These are phyloP conservation scores for Rhodotorula sphaerocarpa DNA, from an alignment of 768 basidiomycete species.

Conservation along the genomic window DNA sequence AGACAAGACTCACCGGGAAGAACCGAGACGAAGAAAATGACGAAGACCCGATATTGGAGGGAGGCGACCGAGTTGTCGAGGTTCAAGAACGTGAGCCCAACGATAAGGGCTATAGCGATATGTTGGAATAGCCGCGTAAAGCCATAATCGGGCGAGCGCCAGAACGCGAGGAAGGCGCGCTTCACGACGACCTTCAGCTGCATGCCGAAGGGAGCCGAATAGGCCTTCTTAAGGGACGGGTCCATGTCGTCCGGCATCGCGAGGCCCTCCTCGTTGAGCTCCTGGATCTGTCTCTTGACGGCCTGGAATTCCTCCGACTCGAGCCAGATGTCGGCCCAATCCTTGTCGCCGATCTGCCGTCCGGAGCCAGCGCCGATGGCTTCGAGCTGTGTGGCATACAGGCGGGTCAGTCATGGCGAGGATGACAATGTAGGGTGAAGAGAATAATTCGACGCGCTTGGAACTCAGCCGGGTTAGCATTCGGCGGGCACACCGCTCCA, in stretches of 20 bases:
- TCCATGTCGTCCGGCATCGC: conserved; percentile 47
- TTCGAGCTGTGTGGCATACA: conserved; percentile 49
- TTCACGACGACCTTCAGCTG: conserved; percentile 62
- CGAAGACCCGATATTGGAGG: conserved; percentile 50
- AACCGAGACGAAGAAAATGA: conserved; percentile 47
- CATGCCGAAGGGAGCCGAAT: conserved; percentile 66
- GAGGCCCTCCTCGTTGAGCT: conserved; percentile 49
- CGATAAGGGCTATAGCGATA: conserved; percentile 46
- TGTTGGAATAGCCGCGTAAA: conserved; percentile 74
- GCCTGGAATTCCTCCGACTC: conserved; percentile 51
- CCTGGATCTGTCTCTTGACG: conserved; percentile 52
- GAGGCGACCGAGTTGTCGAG: conserved; percentile 56
- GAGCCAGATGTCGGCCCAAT: conserved; percentile 60
- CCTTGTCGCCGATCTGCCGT: conserved; percentile 48
- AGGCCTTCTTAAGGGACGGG: conserved; percentile 42
- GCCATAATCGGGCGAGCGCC: conserved; percentile 77
- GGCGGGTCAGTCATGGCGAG: neutral
- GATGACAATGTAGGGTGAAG: neutral
- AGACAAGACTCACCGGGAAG: conserved; percentile 48
- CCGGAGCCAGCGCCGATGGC: conserved; percentile 77
- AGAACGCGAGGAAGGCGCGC: conserved; percentile 63
- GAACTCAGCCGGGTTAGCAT: conserved; percentile 58
- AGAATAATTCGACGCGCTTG: conserved; percentile 45
- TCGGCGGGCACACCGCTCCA: conserved; percentile 65
- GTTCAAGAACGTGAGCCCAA: conserved; percentile 54